These are phyloP conservation scores for Liquidambar formosana DNA, from an alignment of 164 flowering plant species.

Conservation along the genomic window DNA sequence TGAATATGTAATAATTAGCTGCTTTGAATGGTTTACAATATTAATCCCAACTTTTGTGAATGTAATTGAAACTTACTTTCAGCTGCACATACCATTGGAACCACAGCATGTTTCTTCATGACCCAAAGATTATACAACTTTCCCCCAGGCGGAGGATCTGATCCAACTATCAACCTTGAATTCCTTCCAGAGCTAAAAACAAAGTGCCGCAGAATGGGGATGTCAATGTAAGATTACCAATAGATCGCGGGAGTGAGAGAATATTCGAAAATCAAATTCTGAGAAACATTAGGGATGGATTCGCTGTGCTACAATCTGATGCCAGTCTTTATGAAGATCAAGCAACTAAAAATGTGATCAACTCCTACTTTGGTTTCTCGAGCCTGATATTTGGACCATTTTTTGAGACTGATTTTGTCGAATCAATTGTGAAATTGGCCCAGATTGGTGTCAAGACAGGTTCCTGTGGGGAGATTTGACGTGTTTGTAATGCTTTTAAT, in stretches of 20 bases:
- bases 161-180: conserved; percentile 57
- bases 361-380: conserved; percentile 52
- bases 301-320: conserved; percentile 71
- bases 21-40: too few relatives aligned
- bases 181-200: conserved; percentile 53
- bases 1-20: too few relatives aligned
- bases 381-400: conserved; percentile 33
- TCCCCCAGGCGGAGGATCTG: conserved; percentile 43
- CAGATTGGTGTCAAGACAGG: conserved; percentile 55
- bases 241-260: conserved; percentile 47
- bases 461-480: conserved; percentile 48
- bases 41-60: neutral
- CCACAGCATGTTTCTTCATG: conserved; percentile 90
- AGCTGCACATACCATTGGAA: conserved; percentile 90
- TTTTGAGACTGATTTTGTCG: conserved; percentile 60
- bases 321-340: conserved; percentile 55
- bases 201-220: conserved; percentile 55
- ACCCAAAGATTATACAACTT: conserved; percentile 63
- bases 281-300: conserved; percentile 57
- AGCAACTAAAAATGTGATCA: conserved; percentile 40
- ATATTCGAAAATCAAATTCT: conserved; percentile 55
- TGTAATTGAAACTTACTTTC: conserved; percentile 12
- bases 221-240: conserved; percentile 42
- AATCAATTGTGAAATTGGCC: conserved; percentile 70
- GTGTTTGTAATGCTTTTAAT: conserved; percentile 50